Evolutionary conservation across 176 grass and related monocot species (phyloP), one percentile per base, ranked within the genome.

Genomic region (Lolium rigidum): DNA sequence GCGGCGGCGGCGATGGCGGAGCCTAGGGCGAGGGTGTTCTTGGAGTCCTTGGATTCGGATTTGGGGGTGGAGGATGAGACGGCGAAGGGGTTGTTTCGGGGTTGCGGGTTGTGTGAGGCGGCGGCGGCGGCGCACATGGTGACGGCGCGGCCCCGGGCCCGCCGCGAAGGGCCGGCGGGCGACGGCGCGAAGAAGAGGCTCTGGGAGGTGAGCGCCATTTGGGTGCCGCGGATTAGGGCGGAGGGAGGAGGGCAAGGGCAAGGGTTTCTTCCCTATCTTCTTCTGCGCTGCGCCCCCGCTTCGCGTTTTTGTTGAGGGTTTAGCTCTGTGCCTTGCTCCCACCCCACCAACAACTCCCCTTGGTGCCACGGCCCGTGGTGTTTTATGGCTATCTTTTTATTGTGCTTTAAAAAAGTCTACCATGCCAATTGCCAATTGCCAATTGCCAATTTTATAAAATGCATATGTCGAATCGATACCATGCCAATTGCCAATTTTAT

Each of bases 191-290:
- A 84, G 54, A 86, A 88, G 90, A 91, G 57, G 77, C 90, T 79
- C 56, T 81, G 90, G 76, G 90, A 88, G 77, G 86, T 55, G 37
- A 91, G 77, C 51, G 86, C 86, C 90, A 91, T 91, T 76, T 17
- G 72, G 74, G 65, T 16, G 63, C 76, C 51, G 82, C 77, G 59
- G 82, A 83, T 63, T 74, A 52, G 63, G 73, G 50, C n/a, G 14
- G 25, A 12, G 28, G 41, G 28, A 7, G 41, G 26, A 28, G 26
- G 26, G 26, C 26, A 28, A 28, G 26, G 15, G 77, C 46, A 77
- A 82, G 88, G 83, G 88, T 82, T 86, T 77, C 38, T 44, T 46
- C 52, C 59, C 28, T 79, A 51, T 78, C 61, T 44, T 48, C 58
- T 61, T 28, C 62, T 65, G 62, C 26, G 26, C 26, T 28, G 26